Evolutionary conservation across 768 basidiomycete genomes (phyloP).

Genomic region (Agaricus subrufescens): DNA sequence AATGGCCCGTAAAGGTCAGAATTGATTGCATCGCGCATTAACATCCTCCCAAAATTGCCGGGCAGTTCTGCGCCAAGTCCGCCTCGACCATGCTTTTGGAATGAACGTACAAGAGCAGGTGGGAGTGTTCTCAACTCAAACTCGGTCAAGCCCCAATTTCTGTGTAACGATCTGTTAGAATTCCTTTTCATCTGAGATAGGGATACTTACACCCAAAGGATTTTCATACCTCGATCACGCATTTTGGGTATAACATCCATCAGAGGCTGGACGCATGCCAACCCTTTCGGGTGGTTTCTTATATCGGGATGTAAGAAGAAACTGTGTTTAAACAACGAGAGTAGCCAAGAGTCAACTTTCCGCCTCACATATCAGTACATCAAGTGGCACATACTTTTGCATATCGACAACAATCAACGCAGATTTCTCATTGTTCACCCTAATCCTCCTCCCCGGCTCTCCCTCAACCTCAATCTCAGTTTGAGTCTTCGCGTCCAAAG

Average conservation of each 20-base stretch:
- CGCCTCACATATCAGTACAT: neutral
- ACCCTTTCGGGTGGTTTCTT: slow-evolving; percentile 46
- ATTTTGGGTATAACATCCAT: slow-evolving; percentile 42
- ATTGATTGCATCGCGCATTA: slow-evolving; percentile 57
- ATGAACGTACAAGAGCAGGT: slow-evolving; percentile 52
- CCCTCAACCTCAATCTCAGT: slow-evolving; percentile 53
- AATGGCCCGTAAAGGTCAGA: slow-evolving; percentile 61
- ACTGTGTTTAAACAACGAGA: slow-evolving; percentile 24
- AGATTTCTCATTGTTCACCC: slow-evolving; percentile 43
- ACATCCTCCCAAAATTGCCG: slow-evolving; percentile 46
- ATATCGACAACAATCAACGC: slow-evolving; percentile 68
- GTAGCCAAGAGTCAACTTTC: neutral
- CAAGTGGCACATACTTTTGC: slow-evolving; percentile 51
- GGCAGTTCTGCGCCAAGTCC: slow-evolving; percentile 55
- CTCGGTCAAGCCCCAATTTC: slow-evolving; percentile 71
- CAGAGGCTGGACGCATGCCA: slow-evolving; percentile 54
- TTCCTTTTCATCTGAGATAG: too few species aligned
- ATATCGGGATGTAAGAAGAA: slow-evolving; percentile 65
- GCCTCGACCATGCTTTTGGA: slow-evolving; percentile 40
- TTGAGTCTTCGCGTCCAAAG: slow-evolving; percentile 29
- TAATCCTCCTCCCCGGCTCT: slow-evolving; percentile 34
- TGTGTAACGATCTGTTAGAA: slow-evolving; percentile 15
- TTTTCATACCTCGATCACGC: slow-evolving; percentile 45
- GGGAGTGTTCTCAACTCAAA: slow-evolving; percentile 59
- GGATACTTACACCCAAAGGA: slow-evolving; percentile 57